Conservation (phyloP, 768 basidiomycete genomes). For the Mycena sanguinolenta region DNA sequence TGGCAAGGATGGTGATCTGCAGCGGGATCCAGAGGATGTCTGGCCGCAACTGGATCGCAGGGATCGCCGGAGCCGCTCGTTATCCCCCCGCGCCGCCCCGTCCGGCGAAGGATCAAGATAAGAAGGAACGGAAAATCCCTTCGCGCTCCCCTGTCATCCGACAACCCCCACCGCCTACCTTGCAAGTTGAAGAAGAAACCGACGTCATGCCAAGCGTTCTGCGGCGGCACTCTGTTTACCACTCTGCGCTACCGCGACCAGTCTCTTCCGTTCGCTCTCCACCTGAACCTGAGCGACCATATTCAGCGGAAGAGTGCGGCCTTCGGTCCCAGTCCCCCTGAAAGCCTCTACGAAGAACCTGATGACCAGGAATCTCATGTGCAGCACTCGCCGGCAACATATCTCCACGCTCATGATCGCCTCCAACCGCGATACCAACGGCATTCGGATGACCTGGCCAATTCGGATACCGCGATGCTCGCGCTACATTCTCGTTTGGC, state of each 20-base stretch:
- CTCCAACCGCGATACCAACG: slow-evolving; percentile 19
- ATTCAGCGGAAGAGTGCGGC: slow-evolving; percentile 12
- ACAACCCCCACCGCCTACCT: slow-evolving; percentile 21
- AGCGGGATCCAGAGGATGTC: slow-evolving; percentile 3
- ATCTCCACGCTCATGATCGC: slow-evolving; percentile 13
- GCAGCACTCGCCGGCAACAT: background rate
- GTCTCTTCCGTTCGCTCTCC: slow-evolving; percentile 3
- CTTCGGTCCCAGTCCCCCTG: slow-evolving; percentile 25
- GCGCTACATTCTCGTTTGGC: slow-evolving; percentile 45
- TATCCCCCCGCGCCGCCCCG: slow-evolving; percentile 33
- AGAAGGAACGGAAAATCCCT: slow-evolving; percentile 27
- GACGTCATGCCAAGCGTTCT: slow-evolving; percentile 41
- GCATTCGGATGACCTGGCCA: slow-evolving; percentile 40
- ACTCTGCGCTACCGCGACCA: slow-evolving; percentile 28
- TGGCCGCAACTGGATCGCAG: slow-evolving; percentile 18
- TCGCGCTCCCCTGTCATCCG: slow-evolving; percentile 50
- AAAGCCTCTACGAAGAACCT: slow-evolving; percentile 33
- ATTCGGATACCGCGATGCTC: slow-evolving; percentile 40
- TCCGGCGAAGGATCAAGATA: slow-evolving; percentile 12
- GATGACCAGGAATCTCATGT: slow-evolving; percentile 16
- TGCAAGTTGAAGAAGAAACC: slow-evolving; percentile 9
- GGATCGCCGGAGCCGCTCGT: slow-evolving; percentile 22
- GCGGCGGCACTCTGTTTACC: slow-evolving; percentile 48
- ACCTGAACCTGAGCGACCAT: background rate
- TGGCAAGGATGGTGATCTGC: slow-evolving; percentile 11